Evolutionary conservation across 1,139 yeast species (phyloP), one percentile per base, ranked within the genome.

Genomic region (Yamadazyma dushanensis): DNA sequence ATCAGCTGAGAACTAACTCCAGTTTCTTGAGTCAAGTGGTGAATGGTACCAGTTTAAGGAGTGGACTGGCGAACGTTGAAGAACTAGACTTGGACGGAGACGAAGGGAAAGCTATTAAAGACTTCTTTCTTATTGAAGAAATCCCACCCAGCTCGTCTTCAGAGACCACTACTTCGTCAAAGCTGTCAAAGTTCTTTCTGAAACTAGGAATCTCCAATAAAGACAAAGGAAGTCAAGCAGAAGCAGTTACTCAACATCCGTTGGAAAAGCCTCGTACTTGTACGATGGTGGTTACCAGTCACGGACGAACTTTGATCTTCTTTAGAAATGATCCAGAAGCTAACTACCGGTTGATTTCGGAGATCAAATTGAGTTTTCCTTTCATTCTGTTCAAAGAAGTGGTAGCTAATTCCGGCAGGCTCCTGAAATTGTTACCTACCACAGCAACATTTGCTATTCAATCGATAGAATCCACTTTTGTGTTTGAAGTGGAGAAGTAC

Each of bases 341-440:
- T 16, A 51, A 49, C 37, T 61, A 45, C 46, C 68, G 67, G 39
- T 51, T 79, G 29, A 62, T 73, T 14, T 57, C 71, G 9, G 85
- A 79, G 41, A 61, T 80, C 25, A 66, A 63, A 40, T 57, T 80
- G 33, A 59, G 65, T 8, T 70, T 66, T 49, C 66, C 76, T 1
- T 70, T 70, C 23, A 63, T 80, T 19, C 70, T 63, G 31, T 70
- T 80, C 49, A 79, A 76, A 45, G 87, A 80, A 51, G 65, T 78
- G 16, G 62, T 76, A 5, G 55, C 61, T 20, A 45, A 63, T 9
- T 46, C 47, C 16, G 56, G 61, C 24, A 61, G 63, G 49, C 44
- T 60, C 30, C 41, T 64, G 10, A 61, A 64, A 50, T 43, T 61
- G 33, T 36, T 66, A 3, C 67, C 73, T 0, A 57, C 66, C 3